Conservation (phyloP, 2,329 filamentous ascomycete genomes). For the Penicillium sp. region DNA sequence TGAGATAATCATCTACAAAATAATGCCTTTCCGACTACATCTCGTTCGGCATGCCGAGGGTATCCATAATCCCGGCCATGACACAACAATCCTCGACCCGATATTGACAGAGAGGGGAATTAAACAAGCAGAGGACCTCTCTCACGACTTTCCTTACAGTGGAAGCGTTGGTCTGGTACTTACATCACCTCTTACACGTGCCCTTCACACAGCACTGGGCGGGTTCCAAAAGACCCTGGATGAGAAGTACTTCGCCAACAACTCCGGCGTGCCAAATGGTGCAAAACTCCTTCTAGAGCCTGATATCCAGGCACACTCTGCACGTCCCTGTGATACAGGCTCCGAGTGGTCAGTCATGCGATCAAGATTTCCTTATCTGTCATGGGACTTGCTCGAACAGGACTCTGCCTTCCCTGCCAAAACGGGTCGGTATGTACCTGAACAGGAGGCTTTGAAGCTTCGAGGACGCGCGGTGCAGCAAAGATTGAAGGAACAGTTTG, state of each 20-base stretch:
- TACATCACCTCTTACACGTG: conserved; percentile 15
- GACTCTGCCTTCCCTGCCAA: neutral
- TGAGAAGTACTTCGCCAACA: conserved; percentile 5
- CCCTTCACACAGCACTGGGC: conserved; percentile 14
- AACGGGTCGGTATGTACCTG: neutral
- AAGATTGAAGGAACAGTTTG: conserved; percentile 1
- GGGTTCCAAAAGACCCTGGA: conserved; percentile 14
- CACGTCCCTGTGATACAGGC: conserved; percentile 15
- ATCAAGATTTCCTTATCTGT: conserved; percentile 8
- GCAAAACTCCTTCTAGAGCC: conserved; percentile 6
- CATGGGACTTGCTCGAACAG: neutral
- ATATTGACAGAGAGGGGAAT: conserved; percentile 12
- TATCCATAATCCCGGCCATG: conserved; percentile 15
- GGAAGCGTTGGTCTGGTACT: conserved; percentile 12
- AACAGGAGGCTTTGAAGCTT: neutral
- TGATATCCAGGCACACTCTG: conserved; percentile 14
- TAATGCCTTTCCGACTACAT: conserved; percentile 9
- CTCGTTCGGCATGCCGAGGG: conserved; percentile 17
- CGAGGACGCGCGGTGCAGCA: neutral
- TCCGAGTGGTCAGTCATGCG: conserved; percentile 6
- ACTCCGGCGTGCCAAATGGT: neutral
- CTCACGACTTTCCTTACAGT: conserved; percentile 7
- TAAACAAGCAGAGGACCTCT: conserved; percentile 10
- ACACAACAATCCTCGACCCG: conserved; percentile 16
- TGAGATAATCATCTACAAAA: neutral